Evolutionary conservation across 495 filamentous ascomycete genomes (phyloP), one percentile per base, ranked within the genome.

Genomic region (Mytilinidion resinicola): DNA sequence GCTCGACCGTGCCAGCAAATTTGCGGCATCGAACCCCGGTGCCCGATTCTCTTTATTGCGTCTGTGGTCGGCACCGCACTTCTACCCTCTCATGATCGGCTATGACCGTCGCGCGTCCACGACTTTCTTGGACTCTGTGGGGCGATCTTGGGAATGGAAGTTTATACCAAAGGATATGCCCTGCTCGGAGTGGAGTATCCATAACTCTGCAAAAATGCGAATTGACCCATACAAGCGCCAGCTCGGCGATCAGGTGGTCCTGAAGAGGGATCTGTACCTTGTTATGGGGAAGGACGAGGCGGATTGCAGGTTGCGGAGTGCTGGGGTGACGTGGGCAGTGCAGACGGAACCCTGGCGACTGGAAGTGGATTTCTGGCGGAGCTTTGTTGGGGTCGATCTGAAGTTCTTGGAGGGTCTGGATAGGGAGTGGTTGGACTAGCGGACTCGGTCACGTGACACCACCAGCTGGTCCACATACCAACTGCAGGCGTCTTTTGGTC

Each of bases 341-440:
- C 76, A 79, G 72, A 78, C 76, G 30, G 75, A 74, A 60, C 78
- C 78, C 25, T 80, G 77, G 77, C 65, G 74, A 43, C 61, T 74
- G 54, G 78, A 82, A 70, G 66, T 79, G 44, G 77, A 81, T 67
- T 65, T 78, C 41, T 77, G 77, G 76, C 76, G 75, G 69, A 80
- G 77, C 54, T 82, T 78, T 62, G 61, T 80, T 11, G 77, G 78
- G 68, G 74, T 80, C 0, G 77, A 77, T 37, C 39, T 77, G 49
- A 64, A 57, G 10, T 77, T 80, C 49, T 43, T 77, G 63, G 69
- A 78, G 61, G 59, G 57, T 4, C 60, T 79, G 64, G 57, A 75
- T 66, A 51, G 61, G 51, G 64, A 63, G 52, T 77, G 73, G 73
- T 68, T 78, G 60, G 73, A 74, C 55, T 77, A 62, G 39, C 3